Evolutionary conservation across 352 stramenopile genomes (phyloP), one percentile per base, ranked within the genome.

Genomic region (Peronospora tabacina): DNA sequence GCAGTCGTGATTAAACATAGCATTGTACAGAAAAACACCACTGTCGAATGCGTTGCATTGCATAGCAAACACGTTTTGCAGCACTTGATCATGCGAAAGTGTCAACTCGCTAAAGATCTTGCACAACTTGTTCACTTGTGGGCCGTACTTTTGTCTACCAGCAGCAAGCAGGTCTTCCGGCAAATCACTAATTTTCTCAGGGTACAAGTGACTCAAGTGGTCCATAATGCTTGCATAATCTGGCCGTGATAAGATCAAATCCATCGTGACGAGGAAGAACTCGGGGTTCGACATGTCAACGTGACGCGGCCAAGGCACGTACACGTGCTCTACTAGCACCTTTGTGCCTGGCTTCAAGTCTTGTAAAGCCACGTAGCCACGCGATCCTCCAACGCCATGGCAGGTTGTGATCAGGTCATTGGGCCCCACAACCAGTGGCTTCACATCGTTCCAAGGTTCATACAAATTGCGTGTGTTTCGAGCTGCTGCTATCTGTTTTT

Each of bases 31-130:
- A 55, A 97, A 98, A 19, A 98, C 66, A 26, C 92, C 92, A 24
- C 85, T 96, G 56, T 95, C 84, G 30, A 97, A 96, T 1, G 87
- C 89, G 49, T 98, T 98, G 71, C 94, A 98, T 57, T 96, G 83
- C 66, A 98, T 80, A 5, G 75, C 82, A 30, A 98, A 71, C 22
- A 97, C 69, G 33, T 91, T 75, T 42, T 95, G 82, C 51, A 95
- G 63, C 39, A 97, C 74, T 53, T 90, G 82, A 46, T 87, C 69
- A 37, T 72, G 51, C 15, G 61, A 58, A 5, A 94, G 40, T 22
- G 61, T 58, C 16, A 81, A 60, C 20, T 71, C 62, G 40, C 42
- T 58, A 34, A 87, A 86, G 33, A 70, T 73, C 15, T 45, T 42
- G 44, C 66, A 59, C 34, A 93, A 58, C 36, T 87, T 54, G 39